These are phyloP conservation scores for Gossypium stocksii DNA, from an alignment of 345 rosid genomes.

Conservation along the genomic window DNA sequence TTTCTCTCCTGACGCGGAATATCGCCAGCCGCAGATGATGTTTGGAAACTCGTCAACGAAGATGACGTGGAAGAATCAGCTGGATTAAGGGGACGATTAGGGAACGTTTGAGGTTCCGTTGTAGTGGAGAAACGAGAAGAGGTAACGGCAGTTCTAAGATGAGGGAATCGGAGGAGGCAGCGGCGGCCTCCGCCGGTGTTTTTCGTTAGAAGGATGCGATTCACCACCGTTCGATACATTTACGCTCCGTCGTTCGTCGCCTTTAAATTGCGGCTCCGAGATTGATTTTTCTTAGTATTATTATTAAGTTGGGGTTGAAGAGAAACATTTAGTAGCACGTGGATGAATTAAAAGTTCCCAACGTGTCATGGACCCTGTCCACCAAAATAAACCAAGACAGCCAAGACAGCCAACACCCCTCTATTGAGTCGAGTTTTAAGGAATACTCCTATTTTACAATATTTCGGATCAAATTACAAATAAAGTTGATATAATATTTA, in stretches of 20 bases:
- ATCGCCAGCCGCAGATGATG: conserved; percentile 39
- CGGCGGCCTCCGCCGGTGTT: conserved; percentile 6
- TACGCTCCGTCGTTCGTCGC: neutral
- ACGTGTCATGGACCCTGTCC: conserved; percentile 7
- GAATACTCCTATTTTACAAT: too few species aligned
- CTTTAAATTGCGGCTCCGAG: neutral
- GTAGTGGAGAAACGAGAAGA: conserved; percentile 39
- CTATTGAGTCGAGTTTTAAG: too few species aligned
- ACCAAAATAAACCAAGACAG: neutral
- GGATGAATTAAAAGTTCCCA: neutral
- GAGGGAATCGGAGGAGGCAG: conserved; percentile 22
- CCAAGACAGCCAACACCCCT: too few species aligned
- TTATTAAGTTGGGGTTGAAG: neutral
- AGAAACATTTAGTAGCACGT: neutral
- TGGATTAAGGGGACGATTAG: conserved; percentile 27
- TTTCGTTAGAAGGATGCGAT: conserved; percentile 33
- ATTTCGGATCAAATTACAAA: too few species aligned
- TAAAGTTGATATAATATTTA: too few species aligned
- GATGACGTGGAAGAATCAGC: conserved; percentile 31
- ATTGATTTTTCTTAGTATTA: neutral
- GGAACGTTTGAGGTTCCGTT: conserved; percentile 25
- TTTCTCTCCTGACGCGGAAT: conserved; percentile 33
- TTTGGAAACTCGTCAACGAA: conserved; percentile 9
- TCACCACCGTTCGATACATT: conserved; percentile 67
- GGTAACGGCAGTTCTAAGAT: conserved; percentile 18